Conservation (phyloP, 2,329 filamentous ascomycete species). For the Macrophomina tecta region DNA sequence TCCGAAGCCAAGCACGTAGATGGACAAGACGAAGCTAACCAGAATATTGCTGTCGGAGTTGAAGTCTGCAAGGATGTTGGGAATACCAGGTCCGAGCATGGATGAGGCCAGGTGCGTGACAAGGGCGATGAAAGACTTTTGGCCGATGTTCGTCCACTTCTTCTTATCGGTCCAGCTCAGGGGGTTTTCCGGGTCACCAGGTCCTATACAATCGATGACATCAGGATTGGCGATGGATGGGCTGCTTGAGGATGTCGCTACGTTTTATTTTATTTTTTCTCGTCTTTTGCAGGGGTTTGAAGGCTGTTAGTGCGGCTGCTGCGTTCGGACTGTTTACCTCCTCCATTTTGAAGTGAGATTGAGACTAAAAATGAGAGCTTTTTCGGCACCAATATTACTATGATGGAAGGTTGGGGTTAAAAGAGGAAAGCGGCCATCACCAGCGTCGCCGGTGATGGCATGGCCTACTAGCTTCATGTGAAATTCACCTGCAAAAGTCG, state of each 20-base stretch:
- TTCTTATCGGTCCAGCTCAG: constrained; percentile 44
- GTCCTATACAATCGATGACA: constrained; percentile 12
- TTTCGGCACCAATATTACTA: too few relatives aligned
- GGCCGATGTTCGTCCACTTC: constrained; percentile 45
- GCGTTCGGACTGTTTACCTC: neutral
- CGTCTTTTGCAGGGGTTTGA: neutral
- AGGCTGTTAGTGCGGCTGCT: neutral
- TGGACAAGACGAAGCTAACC: constrained; percentile 45
- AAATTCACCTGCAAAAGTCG: too few relatives aligned
- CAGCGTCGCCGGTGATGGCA: too few relatives aligned
- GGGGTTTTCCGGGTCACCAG: constrained; percentile 45
- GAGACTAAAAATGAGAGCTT: neutral
- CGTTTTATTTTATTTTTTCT: neutral
- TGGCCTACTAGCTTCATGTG: too few relatives aligned
- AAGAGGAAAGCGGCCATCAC: too few relatives aligned
- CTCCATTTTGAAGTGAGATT: neutral
- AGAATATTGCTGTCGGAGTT: constrained; percentile 38
- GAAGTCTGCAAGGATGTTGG: constrained; percentile 41
- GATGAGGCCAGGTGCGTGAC: constrained; percentile 47
- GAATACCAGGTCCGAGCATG: constrained; percentile 41
- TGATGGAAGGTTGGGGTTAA: too few relatives aligned
- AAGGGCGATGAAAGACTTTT: constrained; percentile 44
- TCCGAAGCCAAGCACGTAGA: constrained; percentile 48
- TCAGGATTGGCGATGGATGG: constrained; percentile 1
- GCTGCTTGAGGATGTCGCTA: neutral